Evolutionary conservation across 1,284 basidiomycete genomes (phyloP).

Genomic region (Cutaneotrichosporon cutaneum): DNA sequence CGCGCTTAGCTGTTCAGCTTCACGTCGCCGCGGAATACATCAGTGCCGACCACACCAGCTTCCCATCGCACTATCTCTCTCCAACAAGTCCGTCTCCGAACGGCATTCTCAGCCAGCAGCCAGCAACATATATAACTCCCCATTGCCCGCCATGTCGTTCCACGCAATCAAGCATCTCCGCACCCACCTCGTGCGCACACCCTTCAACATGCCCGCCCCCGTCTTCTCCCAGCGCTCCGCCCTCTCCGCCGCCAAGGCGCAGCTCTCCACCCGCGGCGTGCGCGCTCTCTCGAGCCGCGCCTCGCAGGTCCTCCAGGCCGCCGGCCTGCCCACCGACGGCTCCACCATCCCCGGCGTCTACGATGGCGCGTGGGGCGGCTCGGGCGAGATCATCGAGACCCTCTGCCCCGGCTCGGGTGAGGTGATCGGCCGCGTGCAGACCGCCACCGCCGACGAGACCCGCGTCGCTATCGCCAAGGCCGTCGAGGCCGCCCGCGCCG

Average conservation of each 20-base stretch:
- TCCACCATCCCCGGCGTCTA: slow-evolving; percentile 40
- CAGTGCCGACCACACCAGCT: not conserved
- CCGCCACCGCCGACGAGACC: slow-evolving; percentile 39
- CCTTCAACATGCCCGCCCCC: slow-evolving; percentile 9
- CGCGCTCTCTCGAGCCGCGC: slow-evolving; percentile 43
- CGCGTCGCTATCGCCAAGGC: slow-evolving; percentile 29
- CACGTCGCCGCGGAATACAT: slow-evolving; percentile 10
- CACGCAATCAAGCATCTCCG: slow-evolving; percentile 11
- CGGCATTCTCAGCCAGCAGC: not conserved
- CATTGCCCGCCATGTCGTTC: slow-evolving; percentile 1
- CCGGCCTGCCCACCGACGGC: slow-evolving; percentile 32
- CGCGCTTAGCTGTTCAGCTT: not conserved
- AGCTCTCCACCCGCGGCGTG: slow-evolving; percentile 1
- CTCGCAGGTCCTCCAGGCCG: slow-evolving; percentile 35
- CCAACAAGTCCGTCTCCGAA: not conserved
- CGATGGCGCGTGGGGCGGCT: slow-evolving; percentile 47
- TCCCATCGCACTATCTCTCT: slow-evolving; percentile 1
- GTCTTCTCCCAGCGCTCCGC: slow-evolving; percentile 5
- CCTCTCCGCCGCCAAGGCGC: slow-evolving; percentile 6
- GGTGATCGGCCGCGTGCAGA: slow-evolving; percentile 37
- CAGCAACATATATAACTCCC: slow-evolving; percentile 6
- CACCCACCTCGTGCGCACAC: slow-evolving; percentile 1
- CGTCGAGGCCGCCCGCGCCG: slow-evolving; percentile 61
- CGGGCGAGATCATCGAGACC: slow-evolving; percentile 37
- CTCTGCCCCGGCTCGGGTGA: slow-evolving; percentile 49